Base-by-base conservation (phyloP, 73 alveolate genomes). In the Stentor roeselii region DNA sequence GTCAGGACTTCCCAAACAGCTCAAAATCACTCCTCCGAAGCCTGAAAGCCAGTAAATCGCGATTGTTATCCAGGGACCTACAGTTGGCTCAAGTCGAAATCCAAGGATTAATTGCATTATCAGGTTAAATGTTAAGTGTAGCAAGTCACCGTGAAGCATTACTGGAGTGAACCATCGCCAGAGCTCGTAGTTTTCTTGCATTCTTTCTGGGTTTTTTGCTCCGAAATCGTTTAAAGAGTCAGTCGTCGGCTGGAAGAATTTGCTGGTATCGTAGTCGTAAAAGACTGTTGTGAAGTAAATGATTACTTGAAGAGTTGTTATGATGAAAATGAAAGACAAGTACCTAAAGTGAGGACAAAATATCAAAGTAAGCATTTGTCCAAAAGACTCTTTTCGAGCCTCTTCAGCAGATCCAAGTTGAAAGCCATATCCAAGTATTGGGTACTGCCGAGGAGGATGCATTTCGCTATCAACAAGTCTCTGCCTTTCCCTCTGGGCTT, bases 61-160 rank as follows among this genome's bases (percentile, higher is more conserved):
- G 0, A 76, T 76, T 14, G 84, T 76, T 31, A 15, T 76, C 30
- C 31, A 21, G 0, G 84, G 27, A 34, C 60, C 74, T 76, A 76
- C 74, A 76, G 84, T 76, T 21, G 84, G 84, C 3, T 76, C 84
- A 21, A 76, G 60, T 76, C 84, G 32, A 41, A 76, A 76, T 35
- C 84, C 84, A n/a, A 76, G 39, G 34, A 76, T 76, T n/a, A 76
- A 27, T 2, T 76, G 74, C 74, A 41, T 39, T 14, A 76, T 76
- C 60, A 76, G 14, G 59, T 76, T 76, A 76, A 76, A 76, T n/a
- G 84, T 76, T 1, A 76, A 21, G 2, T 76, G 84, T 30, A 35
- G 14, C 74, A 76, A 76, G 34, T 76, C 39, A 36, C 40, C 84
- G 39, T 76, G 84, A 14, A 76, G 34, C 21, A 76, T 14, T 67